These are phyloP conservation scores for Candida rishiriensis DNA, from an alignment of 805 yeast species.

Conservation along the genomic window DNA sequence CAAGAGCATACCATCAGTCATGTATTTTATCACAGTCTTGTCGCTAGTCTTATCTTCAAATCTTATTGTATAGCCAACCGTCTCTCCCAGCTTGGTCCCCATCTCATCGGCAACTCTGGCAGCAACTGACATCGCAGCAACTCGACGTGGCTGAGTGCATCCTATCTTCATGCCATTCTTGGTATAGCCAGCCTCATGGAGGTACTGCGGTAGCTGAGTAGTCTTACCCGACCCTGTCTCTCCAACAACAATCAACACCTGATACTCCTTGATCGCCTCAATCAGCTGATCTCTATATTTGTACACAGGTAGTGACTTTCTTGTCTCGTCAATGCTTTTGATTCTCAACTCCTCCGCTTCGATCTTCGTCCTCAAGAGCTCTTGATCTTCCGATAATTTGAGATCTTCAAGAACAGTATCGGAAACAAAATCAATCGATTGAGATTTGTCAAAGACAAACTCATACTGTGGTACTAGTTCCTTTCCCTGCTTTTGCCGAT, in stretches of 20 bases:
- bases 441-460: slow-evolving; percentile 68
- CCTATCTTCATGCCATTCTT: slow-evolving; percentile 55
- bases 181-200: slow-evolving; percentile 78
- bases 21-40: slow-evolving; percentile 72
- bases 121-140: slow-evolving; percentile 92
- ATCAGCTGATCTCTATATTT: slow-evolving; percentile 56
- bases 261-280: slow-evolving; percentile 55
- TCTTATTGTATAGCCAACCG: slow-evolving; percentile 85
- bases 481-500: slow-evolving; percentile 7
- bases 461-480: slow-evolving; percentile 50
- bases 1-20: slow-evolving; percentile 94
- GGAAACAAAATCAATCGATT: slow-evolving; percentile 50
- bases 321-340: slow-evolving; percentile 41
- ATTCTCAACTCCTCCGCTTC: slow-evolving; percentile 33
- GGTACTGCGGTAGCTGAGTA: slow-evolving; percentile 85
- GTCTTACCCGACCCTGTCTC: slow-evolving; percentile 98
- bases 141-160: slow-evolving; percentile 93
- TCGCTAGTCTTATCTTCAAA: slow-evolving; percentile 75
- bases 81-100: slow-evolving; percentile 71
- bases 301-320: slow-evolving; percentile 74
- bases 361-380: slow-evolving; percentile 26
- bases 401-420: slow-evolving; percentile 32
- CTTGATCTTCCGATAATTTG: slow-evolving; percentile 28
- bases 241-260: slow-evolving; percentile 81
- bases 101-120: slow-evolving; percentile 88